These are phyloP conservation scores for Lyophyllum semitale DNA, from an alignment of 768 basidiomycete species.

Conservation along the genomic window DNA sequence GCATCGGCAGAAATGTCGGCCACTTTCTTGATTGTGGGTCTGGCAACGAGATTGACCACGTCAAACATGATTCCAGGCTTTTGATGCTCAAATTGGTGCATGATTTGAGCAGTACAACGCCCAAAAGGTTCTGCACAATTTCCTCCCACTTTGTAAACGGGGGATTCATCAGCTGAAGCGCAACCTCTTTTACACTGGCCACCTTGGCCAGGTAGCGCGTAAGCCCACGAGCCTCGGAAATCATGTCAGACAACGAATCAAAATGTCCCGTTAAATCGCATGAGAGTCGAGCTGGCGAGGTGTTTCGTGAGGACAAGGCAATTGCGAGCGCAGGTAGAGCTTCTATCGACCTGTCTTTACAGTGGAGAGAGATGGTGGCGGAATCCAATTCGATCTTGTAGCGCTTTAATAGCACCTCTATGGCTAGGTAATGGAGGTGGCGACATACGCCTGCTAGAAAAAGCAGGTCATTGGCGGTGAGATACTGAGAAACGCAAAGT, in stretches of 20 bases:
- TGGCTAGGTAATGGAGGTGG: no score
- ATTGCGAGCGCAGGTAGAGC: neutral
- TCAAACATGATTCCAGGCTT: neutral
- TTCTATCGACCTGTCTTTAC: neutral
- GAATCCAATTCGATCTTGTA: neutral
- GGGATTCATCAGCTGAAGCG: conserved; percentile 2
- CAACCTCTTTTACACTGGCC: neutral
- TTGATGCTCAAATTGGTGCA: conserved; percentile 2
- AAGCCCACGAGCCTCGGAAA: no score
- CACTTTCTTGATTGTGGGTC: neutral
- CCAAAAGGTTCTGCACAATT: neutral
- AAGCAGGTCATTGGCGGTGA: no score
- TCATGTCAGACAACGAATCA: no score
- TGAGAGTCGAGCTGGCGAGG: neutral
- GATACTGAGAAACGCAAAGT: no score
- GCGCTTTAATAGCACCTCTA: no score
- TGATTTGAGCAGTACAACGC: neutral
- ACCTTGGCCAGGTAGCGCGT: neutral
- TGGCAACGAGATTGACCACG: neutral
- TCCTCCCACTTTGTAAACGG: neutral
- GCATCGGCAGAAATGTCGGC: neutral
- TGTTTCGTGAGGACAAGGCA: neutral
- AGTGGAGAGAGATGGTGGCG: neutral
- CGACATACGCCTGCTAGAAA: no score
- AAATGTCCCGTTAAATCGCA: conserved; percentile 3